Percentiles rank a stretch among this genome's conserved stretches.
Conservation (phyloP, 164 flowering plant species). For the Nymphaea colorata region DNA sequence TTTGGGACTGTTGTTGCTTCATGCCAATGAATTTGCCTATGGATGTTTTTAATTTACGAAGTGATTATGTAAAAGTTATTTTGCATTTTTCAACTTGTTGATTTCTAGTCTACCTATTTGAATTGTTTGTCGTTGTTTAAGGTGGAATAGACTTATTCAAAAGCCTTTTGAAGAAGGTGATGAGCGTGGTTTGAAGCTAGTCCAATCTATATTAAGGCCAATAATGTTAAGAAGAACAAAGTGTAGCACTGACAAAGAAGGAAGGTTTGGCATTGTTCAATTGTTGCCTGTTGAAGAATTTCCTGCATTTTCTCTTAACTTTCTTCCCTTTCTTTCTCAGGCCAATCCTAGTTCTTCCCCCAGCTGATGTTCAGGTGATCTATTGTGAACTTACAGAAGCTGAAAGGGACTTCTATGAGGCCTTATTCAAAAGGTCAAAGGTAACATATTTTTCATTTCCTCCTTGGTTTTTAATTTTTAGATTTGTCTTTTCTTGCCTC, state of each 20-base stretch:
- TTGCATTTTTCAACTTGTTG: not conserved
- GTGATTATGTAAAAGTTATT: not conserved
- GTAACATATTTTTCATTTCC: conserved; percentile 17
- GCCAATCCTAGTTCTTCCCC: conserved; percentile 91
- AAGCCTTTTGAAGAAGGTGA: conserved; percentile 98
- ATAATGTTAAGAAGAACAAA: conserved; percentile 96
- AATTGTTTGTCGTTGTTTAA: conserved; percentile 10
- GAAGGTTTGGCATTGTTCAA: conserved; percentile 36
- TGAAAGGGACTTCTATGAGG: conserved; percentile 93
- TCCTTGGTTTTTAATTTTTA: not conserved
- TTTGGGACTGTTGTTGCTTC: no score
- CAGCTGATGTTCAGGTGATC: conserved; percentile 65
- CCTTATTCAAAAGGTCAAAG: conserved; percentile 90
- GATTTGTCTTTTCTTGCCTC: not conserved
- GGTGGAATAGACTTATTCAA: conserved; percentile 95
- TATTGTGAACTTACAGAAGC: conserved; percentile 81
- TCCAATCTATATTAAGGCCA: conserved; percentile 76
- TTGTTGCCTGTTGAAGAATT: not conserved
- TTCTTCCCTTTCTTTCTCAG: conserved; percentile 26
- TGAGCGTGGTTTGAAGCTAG: conserved; percentile 81
- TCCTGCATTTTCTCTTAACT: not conserved
- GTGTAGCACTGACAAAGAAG: conserved; percentile 61
- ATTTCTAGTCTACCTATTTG: not conserved
- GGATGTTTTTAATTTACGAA: no score
- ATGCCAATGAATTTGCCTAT: no score